Percentiles rank a stretch among this genome's conserved stretches.
These are phyloP conservation scores for Jackrogersella minutella DNA, from an alignment of 495 filamentous ascomycete genomes.

Conservation along the genomic window DNA sequence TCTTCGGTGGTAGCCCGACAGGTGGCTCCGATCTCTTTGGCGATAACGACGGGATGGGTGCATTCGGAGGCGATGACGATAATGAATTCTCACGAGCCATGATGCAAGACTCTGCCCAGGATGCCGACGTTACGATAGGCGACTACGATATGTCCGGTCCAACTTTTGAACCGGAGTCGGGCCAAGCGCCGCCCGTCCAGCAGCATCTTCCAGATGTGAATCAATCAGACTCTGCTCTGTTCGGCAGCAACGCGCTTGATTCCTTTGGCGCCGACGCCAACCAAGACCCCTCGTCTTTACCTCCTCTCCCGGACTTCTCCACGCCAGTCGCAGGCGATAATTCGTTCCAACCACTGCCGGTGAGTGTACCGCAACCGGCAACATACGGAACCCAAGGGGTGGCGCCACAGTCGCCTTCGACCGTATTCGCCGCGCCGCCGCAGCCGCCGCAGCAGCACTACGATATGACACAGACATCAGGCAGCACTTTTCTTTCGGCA, in stretches of 20 bases:
- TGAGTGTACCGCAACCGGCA: not conserved
- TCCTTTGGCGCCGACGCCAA: slow-evolving; percentile 24
- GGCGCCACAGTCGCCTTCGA: slow-evolving; percentile 42
- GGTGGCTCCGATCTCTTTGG: slow-evolving; percentile 70
- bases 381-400: slow-evolving; percentile 8
- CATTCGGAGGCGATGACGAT: slow-evolving; percentile 80
- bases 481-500: slow-evolving; percentile 84
- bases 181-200: slow-evolving; percentile 26
- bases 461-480: slow-evolving; percentile 57
- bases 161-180: slow-evolving; percentile 35
- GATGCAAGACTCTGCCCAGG: slow-evolving; percentile 59
- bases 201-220: slow-evolving; percentile 24
- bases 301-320: slow-evolving; percentile 28
- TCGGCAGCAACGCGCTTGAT: slow-evolving; percentile 19
- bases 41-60: slow-evolving; percentile 65
- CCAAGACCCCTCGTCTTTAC: slow-evolving; percentile 30
- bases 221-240: slow-evolving; percentile 19
- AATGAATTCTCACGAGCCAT: slow-evolving; percentile 86
- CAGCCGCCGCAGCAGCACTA: slow-evolving; percentile 39
- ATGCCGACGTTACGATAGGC: slow-evolving; percentile 50
- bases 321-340: slow-evolving; percentile 6
- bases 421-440: slow-evolving; percentile 43
- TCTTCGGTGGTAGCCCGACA: slow-evolving; percentile 61
- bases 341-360: slow-evolving; percentile 15
- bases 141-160: slow-evolving; percentile 42